phyloP scores from a whole-genome alignment of 305 asterid genomes.

The Fraxinus angustifolia region DNA sequence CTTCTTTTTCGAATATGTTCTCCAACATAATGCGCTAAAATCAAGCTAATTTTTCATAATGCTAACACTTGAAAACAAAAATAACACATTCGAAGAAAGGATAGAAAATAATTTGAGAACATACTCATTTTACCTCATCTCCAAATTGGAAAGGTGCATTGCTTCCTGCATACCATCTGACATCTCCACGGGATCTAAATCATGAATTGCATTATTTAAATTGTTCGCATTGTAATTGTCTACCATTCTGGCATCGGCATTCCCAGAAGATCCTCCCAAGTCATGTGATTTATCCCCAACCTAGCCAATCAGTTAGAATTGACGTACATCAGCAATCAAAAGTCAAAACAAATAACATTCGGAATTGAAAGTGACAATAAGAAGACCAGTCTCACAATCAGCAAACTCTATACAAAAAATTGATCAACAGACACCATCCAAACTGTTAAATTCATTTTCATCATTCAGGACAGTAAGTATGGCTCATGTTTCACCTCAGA shows the following conservation, averaged over 20 bases:
- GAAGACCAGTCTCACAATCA: background rate
- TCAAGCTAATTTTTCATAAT: background rate
- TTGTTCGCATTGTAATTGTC: constrained; percentile 40
- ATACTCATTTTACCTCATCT: constrained; percentile 87
- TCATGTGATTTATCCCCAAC: constrained; percentile 58
- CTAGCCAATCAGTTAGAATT: constrained; percentile 51
- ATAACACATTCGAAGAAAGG: background rate
- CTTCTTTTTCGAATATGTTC: background rate
- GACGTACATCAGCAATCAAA: constrained; percentile 23
- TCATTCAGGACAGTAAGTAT: background rate
- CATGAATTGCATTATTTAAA: constrained; percentile 47
- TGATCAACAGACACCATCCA: background rate
- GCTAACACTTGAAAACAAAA: background rate
- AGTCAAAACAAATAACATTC: constrained; percentile 16
- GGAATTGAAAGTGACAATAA: background rate
- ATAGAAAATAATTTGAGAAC: constrained; percentile 28
- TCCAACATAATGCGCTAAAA: background rate
- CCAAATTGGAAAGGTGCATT: constrained; percentile 90
- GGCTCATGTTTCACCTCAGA: background rate
- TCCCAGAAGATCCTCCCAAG: constrained; percentile 66
- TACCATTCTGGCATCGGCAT: constrained; percentile 63
- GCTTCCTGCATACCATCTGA: constrained; percentile 99
- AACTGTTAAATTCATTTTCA: background rate
- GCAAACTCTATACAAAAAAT: background rate
- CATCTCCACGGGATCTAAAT: constrained; percentile 91